Conservation (phyloP, 1,139 yeast genomes). For the Insectozyma bohioensis region DNA sequence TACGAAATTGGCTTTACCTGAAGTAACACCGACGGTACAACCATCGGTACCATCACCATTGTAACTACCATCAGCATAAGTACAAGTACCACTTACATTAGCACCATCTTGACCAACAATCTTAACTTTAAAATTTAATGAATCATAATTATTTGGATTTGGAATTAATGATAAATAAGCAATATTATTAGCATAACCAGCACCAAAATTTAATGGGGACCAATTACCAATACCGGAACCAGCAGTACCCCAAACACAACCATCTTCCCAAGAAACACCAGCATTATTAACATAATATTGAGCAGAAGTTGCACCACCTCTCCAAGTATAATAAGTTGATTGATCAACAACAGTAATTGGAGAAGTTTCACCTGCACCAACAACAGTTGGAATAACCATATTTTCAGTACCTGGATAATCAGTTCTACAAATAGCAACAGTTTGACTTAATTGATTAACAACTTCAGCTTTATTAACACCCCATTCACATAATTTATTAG, state of each 20-base stretch:
- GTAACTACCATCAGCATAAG: conserved; percentile 76
- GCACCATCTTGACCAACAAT: conserved; percentile 72
- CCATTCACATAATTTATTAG: conserved; percentile 77
- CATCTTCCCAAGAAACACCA: conserved; percentile 84
- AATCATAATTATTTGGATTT: conserved; percentile 79
- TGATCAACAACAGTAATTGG: conserved; percentile 80
- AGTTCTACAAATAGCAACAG: conserved; percentile 91
- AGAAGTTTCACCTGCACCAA: conserved; percentile 62
- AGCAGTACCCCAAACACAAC: conserved; percentile 87
- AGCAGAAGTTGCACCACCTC: conserved; percentile 80
- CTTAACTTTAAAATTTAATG: conserved; percentile 84
- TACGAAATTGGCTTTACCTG: conserved; percentile 76
- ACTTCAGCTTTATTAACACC: conserved; percentile 72
- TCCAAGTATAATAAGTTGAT: conserved; percentile 76
- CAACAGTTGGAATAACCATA: conserved; percentile 91
- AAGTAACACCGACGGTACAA: conserved; percentile 88
- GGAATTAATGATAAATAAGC: conserved; percentile 92
- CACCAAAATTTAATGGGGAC: conserved; percentile 96
- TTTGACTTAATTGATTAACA: conserved; percentile 58
- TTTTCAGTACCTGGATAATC: conserved; percentile 99
- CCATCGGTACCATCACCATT: conserved; percentile 72
- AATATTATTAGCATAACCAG: conserved; percentile 77
- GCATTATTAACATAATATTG: conserved; percentile 98
- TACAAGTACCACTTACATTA: conserved; percentile 77
- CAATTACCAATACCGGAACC: conserved; percentile 92